Conservation (phyloP, 495 filamentous ascomycete species). For the Sordaria brevicollis region DNA sequence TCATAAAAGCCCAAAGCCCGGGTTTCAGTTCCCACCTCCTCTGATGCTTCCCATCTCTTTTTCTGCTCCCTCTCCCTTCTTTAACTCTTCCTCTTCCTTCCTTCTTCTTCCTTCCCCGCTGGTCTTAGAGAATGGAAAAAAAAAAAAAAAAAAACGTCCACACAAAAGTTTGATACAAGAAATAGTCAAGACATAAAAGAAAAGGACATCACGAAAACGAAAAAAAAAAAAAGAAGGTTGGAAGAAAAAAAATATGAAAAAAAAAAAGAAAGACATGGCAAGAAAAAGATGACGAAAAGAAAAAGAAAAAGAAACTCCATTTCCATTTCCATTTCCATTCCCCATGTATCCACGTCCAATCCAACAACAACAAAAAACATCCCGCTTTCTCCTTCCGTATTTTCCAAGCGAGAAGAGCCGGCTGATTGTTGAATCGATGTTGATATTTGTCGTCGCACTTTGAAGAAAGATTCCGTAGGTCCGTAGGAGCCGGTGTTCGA, state of each 20-base stretch:
- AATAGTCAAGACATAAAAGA: slow-evolving; percentile 8
- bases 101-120: background rate
- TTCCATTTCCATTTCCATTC: background rate
- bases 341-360: background rate
- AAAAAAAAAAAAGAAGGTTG: slow-evolving; percentile 21
- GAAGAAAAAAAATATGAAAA: slow-evolving; percentile 22
- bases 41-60: background rate
- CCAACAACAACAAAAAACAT: too few species aligned
- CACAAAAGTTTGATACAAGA: slow-evolving; percentile 1
- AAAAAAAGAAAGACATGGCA: slow-evolving; percentile 16
- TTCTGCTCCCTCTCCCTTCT: background rate
- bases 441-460: too few species aligned
- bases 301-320: background rate
- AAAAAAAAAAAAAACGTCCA: too few species aligned
- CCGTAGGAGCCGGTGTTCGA: background rate
- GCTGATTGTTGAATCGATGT: too few species aligned
- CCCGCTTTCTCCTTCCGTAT: background rate
- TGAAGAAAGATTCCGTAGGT: background rate
- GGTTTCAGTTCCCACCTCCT: too few species aligned
- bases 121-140: background rate
- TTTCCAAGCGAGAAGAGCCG: background rate
- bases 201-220: slow-evolving; percentile 17
- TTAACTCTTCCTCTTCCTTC: too few species aligned
- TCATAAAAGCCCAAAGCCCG: background rate
- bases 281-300: too few species aligned